phyloP scores from a whole-genome alignment of 2,329 filamentous ascomycete genomes.

The Cordyceps tenuipes region DNA sequence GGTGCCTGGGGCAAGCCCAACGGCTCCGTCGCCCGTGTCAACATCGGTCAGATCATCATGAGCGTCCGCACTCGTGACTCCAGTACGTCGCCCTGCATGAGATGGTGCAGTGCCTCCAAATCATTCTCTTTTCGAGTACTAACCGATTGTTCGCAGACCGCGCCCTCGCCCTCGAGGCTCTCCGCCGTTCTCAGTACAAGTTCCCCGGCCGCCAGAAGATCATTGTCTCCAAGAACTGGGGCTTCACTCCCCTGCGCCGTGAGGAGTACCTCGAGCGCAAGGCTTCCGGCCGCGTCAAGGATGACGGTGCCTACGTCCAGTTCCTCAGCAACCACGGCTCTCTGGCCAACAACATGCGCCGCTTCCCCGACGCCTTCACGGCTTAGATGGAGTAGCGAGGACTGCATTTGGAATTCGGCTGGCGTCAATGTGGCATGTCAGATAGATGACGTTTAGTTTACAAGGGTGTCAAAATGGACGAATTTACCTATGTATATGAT shows the following conservation, averaged over 20 bases:
- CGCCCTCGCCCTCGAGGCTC: slow-evolving; percentile 89
- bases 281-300: slow-evolving; percentile 85
- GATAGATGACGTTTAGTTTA: slow-evolving; percentile 27
- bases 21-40: slow-evolving; percentile 97
- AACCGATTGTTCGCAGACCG: slow-evolving; percentile 51
- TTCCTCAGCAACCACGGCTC: slow-evolving; percentile 93
- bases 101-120: too few species aligned
- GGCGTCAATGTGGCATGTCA: slow-evolving; percentile 39
- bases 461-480: slow-evolving; percentile 25
- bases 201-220: slow-evolving; percentile 99
- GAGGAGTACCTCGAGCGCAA: slow-evolving; percentile 97
- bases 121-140: neutral
- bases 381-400: slow-evolving; percentile 35
- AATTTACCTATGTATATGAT: slow-evolving; percentile 17
- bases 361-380: slow-evolving; percentile 89
- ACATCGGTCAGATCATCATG: slow-evolving; percentile 99
- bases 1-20: slow-evolving; percentile 99
- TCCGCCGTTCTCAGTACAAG: slow-evolving; percentile 99
- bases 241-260: slow-evolving; percentile 95
- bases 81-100: slow-evolving; percentile 45
- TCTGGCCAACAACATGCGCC: slow-evolving; percentile 78
- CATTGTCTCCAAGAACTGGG: slow-evolving; percentile 99
- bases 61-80: slow-evolving; percentile 94
- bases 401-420: slow-evolving; percentile 33
- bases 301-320: slow-evolving; percentile 98